Evolutionary conservation across 345 rosid genomes (phyloP).

Genomic region (Toxicodendron radicans): DNA sequence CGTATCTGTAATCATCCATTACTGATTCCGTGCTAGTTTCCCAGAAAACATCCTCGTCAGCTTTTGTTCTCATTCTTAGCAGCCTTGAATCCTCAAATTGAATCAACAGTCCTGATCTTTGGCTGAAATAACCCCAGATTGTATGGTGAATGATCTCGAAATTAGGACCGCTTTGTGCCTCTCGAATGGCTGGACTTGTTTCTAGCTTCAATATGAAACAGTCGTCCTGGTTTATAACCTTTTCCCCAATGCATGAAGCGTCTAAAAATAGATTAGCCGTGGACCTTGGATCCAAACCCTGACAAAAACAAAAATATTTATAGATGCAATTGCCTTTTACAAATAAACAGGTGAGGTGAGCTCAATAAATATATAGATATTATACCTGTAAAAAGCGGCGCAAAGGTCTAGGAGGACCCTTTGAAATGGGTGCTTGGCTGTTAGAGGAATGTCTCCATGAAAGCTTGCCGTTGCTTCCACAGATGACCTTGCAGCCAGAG

Average conservation of each 20-base stretch:
- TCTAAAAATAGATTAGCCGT: constrained; percentile 77
- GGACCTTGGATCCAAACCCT: constrained; percentile 92
- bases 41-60: constrained; percentile 79
- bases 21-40: constrained; percentile 84
- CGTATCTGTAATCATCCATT: constrained; percentile 69
- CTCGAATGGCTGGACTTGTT: constrained; percentile 64
- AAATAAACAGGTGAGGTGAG: too few relatives aligned
- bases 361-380: too few relatives aligned
- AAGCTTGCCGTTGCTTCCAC: constrained; percentile 79
- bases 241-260: constrained; percentile 88
- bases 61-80: constrained; percentile 59
- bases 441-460: constrained; percentile 90
- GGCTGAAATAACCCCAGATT: constrained; percentile 94
- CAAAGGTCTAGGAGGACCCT: constrained; percentile 82
- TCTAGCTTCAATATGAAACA: constrained; percentile 83
- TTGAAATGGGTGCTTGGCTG: constrained; percentile 57
- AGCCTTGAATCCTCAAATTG: constrained; percentile 87
- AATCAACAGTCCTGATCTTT: constrained; percentile 74
- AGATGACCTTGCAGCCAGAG: constrained; percentile 81
- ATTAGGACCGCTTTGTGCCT: constrained; percentile 79
- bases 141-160: constrained; percentile 86
- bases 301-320: neutral
- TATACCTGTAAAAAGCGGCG: constrained; percentile 82
- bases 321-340: neutral
- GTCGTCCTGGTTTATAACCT: constrained; percentile 64